A percentile compares a stretch with the other conserved stretches of the same genome.
Evolutionary conservation across 805 yeast genomes (phyloP).

Genomic region (Metschnikowia reukaufii): DNA sequence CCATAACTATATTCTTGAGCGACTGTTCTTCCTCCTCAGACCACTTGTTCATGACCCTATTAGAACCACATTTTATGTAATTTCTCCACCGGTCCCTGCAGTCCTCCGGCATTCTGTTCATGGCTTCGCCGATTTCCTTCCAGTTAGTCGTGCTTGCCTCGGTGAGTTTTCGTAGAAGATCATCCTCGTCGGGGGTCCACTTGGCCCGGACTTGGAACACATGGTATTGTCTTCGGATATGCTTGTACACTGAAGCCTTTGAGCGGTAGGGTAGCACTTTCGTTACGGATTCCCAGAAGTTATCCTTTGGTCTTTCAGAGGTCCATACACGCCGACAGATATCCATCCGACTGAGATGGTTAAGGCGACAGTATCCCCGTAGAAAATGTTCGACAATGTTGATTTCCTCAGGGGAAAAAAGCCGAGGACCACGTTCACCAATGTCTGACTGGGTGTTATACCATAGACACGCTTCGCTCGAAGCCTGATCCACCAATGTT

Average conservation of each 20-base stretch:
- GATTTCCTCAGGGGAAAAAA: conserved; percentile 64
- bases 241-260: conserved; percentile 88
- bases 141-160: conserved; percentile 76
- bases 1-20: conserved; percentile 54
- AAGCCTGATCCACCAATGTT: conserved; percentile 35
- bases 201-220: conserved; percentile 84
- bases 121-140: conserved; percentile 75
- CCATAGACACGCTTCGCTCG: conserved; percentile 37
- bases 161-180: conserved; percentile 59
- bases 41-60: conserved; percentile 81
- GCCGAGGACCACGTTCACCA: conserved; percentile 33
- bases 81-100: conserved; percentile 97
- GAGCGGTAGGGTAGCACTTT: conserved; percentile 81
- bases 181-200: conserved; percentile 86
- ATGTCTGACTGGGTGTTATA: conserved; percentile 26
- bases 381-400: conserved; percentile 73
- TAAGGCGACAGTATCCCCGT: conserved; percentile 61
- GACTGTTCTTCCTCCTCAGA: conserved; percentile 64
- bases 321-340: conserved; percentile 88
- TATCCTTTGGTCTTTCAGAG: conserved; percentile 79
- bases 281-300: conserved; percentile 83
- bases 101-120: conserved; percentile 97
- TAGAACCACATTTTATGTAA: conserved; percentile 86
- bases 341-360: conserved; percentile 61
- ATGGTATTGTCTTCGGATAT: conserved; percentile 86